These are phyloP conservation scores for Suillus subalutaceus DNA, from an alignment of 768 basidiomycete genomes.

Conservation along the genomic window DNA sequence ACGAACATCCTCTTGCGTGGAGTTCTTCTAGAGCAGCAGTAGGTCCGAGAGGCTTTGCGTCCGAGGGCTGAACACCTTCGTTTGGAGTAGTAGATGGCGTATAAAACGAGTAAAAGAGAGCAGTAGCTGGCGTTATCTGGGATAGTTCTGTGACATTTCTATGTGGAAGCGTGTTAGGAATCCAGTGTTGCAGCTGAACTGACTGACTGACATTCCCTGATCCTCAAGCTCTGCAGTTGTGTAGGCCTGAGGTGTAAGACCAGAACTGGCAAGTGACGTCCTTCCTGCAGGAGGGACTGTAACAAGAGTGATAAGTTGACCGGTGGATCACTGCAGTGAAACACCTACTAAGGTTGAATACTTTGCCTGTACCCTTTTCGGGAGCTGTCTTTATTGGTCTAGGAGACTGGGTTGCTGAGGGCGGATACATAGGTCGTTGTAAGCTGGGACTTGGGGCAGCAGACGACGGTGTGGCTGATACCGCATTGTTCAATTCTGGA, in stretches of 20 bases:
- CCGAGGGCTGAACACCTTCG: constrained; percentile 19
- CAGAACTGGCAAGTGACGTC: constrained; percentile 49
- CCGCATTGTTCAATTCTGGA: constrained; percentile 28
- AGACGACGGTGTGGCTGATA: constrained; percentile 4
- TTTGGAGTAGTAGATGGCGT: constrained; percentile 37
- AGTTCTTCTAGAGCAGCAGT: constrained; percentile 59
- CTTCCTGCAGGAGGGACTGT: constrained; percentile 41
- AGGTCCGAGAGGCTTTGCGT: constrained; percentile 45
- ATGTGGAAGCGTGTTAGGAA: constrained; percentile 12
- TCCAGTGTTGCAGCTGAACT: constrained; percentile 3
- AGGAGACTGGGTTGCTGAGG: constrained; percentile 16
- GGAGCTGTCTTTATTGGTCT: constrained; percentile 15
- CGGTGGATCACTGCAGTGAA: background rate
- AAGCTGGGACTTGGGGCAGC: constrained; percentile 7
- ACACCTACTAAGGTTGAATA: constrained; percentile 50
- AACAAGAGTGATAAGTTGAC: constrained; percentile 8
- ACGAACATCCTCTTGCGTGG: constrained; percentile 56
- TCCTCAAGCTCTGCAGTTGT: constrained; percentile 44
- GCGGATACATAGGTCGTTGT: constrained; percentile 27
- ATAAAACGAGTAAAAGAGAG: constrained; percentile 63
- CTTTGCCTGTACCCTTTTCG: constrained; percentile 6
- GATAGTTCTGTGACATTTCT: constrained; percentile 55
- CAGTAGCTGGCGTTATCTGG: constrained; percentile 57
- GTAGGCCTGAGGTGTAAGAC: constrained; percentile 53
- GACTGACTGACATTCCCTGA: constrained; percentile 53